Evolutionary conservation across 1,139 yeast species (phyloP).

Genomic region (Geotrichum bryndzae): DNA sequence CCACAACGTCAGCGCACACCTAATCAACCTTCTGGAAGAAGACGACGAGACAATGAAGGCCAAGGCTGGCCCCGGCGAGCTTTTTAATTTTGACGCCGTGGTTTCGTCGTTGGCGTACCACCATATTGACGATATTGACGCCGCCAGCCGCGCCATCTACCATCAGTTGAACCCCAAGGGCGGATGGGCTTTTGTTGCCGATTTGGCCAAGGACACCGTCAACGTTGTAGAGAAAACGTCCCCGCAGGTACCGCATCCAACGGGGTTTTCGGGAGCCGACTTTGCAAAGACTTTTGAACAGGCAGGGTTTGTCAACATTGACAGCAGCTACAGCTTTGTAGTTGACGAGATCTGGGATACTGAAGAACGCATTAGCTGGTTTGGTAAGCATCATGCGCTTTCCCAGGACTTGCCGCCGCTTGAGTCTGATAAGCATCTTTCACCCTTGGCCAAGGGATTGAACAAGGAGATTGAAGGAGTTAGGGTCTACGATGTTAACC

Average conservation of each 20-base stretch:
- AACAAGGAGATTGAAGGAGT: conserved; percentile 10
- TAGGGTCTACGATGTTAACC: conserved; percentile 10
- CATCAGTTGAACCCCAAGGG: conserved; percentile 21
- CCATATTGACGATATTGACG: conserved; percentile 28
- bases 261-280: conserved; percentile 20
- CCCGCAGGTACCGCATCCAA: conserved; percentile 22
- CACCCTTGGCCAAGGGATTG: not conserved
- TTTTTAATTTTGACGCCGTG: conserved; percentile 25
- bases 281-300: conserved; percentile 19
- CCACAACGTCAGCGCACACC: conserved; percentile 24
- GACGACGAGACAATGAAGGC: conserved; percentile 19
- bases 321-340: conserved; percentile 18
- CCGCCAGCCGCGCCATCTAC: conserved; percentile 22
- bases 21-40: conserved; percentile 21
- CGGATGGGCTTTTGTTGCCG: conserved; percentile 29
- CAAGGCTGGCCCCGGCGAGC: conserved; percentile 20
- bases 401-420: conserved; percentile 4
- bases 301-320: conserved; percentile 25
- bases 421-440: not conserved
- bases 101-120: conserved; percentile 31
- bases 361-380: conserved; percentile 18
- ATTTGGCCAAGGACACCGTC: conserved; percentile 16
- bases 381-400: conserved; percentile 12
- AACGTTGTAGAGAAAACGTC: not conserved
- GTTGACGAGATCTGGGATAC: conserved; percentile 25